Base-by-base conservation (phyloP, 2,329 filamentous ascomycete genomes). In the Microsporum canis region DNA sequence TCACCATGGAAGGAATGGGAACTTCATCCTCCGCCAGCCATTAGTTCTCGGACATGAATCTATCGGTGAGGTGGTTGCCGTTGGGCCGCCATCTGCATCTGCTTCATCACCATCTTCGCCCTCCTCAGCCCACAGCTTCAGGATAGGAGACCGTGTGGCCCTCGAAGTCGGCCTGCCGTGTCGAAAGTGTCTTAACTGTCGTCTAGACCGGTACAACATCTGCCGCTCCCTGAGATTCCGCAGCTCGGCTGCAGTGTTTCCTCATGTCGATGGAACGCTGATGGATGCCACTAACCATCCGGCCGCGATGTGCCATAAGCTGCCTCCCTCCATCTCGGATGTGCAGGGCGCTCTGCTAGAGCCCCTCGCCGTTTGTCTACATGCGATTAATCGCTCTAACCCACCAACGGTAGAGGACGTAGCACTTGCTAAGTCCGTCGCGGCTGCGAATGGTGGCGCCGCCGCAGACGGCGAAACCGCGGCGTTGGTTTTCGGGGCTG, bases 161-260 rank as follows among this genome's bases (percentile, higher is more conserved):
- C 79, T 97, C 47, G 92, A 97, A 79, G 92, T 95, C 12, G 92
- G 92, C 58, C 82, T 89, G 59, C 89, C 91, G 0, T 97, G 92
- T 77, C 85, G 88, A 43, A 69, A 72, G 45, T 86, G 83, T 68
- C 71, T 76, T 27, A 73, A 80, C 58, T 86, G 83, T 68, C 57
- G 17, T 17, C 76, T 79, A 61, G 82, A 80, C 58, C 73, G 83
- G 58, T 85, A 85, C 70, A 86, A 86, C 66, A 82, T 86, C 65
- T 86, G 83, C 74, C 79, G 79, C 29, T 74, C 74, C 6, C 79
- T 86, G 76, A 76, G 75, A 45, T 85, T 85, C 68, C 71, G 82
- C 63, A 82, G 79, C 66, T 82, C 79, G 60, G 83, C 83, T 39
- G 85, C 84, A 69, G 74, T 76, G 27, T 83, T 82, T 68, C 83